Conservation (phyloP, 371 early-diverging fungal genomes). For the Zychaea mexicana region DNA sequence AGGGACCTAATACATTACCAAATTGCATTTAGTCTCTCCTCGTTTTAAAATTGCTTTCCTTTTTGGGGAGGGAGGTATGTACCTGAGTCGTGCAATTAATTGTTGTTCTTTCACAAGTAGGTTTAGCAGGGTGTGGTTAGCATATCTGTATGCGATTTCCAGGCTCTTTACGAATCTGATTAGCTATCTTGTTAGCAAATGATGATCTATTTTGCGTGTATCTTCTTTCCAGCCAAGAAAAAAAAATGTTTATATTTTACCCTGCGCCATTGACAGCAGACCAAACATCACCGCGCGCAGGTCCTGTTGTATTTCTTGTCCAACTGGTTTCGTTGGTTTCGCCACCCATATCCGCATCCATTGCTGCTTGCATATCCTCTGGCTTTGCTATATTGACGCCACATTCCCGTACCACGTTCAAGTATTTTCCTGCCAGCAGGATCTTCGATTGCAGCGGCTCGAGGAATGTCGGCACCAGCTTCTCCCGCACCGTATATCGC, state of each 20-base stretch:
- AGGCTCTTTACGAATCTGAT: slow-evolving; percentile 70
- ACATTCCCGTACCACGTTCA: slow-evolving; percentile 91
- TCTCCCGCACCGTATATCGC: slow-evolving; percentile 71
- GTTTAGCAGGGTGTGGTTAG: slow-evolving; percentile 74
- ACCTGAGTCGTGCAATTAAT: slow-evolving; percentile 76
- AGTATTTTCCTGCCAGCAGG: slow-evolving; percentile 89
- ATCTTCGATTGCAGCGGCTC: slow-evolving; percentile 77
- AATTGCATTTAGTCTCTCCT: background rate
- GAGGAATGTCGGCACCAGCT: slow-evolving; percentile 74
- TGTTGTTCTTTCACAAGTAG: slow-evolving; percentile 71
- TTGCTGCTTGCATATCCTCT: slow-evolving; percentile 39
- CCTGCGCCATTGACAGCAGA: slow-evolving; percentile 61
- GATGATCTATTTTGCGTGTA: background rate
- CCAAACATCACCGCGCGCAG: slow-evolving; percentile 52
- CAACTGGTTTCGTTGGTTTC: background rate
- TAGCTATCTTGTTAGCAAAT: background rate
- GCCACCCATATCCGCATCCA: slow-evolving; percentile 9
- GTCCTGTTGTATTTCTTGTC: slow-evolving; percentile 13
- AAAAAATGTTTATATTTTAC: slow-evolving; percentile 29
- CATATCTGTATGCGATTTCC: slow-evolving; percentile 75
- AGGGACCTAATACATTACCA: slow-evolving; percentile 55
- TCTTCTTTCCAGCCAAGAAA: background rate
- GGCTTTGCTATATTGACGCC: slow-evolving; percentile 61
- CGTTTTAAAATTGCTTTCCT: background rate
- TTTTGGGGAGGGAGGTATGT: too few species aligned